Conservation (phyloP, 345 rosid genomes). For the Salix brachista region DNA sequence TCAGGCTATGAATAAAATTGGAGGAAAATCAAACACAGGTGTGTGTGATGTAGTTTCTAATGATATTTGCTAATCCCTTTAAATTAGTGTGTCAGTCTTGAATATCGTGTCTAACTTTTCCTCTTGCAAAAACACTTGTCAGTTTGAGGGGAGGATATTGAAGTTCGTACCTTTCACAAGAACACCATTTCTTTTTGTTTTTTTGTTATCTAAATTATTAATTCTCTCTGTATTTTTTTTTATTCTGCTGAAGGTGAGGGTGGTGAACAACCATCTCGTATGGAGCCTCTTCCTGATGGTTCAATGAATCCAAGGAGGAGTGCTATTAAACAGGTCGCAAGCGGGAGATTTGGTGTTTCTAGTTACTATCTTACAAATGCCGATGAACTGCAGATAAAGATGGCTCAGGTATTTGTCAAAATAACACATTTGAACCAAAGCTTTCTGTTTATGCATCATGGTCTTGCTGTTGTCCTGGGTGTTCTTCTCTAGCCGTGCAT, state of each 20-base stretch:
- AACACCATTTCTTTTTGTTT: background rate
- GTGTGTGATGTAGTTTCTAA: constrained; percentile 2
- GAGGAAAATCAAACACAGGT: constrained; percentile 99
- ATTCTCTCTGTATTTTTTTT: background rate
- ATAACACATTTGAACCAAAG: background rate
- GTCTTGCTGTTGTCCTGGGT: constrained; percentile 14
- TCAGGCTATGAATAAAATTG: constrained; percentile 86
- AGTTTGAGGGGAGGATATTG: background rate
- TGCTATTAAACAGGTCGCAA: constrained; percentile 97
- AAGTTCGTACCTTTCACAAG: background rate
- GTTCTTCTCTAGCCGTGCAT: constrained; percentile 30
- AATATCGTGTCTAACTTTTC: background rate
- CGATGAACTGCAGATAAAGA: constrained; percentile 94
- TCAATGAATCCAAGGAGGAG: constrained; percentile 90
- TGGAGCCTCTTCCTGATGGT: constrained; percentile 92
- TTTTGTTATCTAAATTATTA: no score
- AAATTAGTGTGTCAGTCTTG: background rate
- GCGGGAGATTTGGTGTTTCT: constrained; percentile 99
- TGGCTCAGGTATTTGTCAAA: constrained; percentile 84
- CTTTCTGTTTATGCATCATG: background rate
- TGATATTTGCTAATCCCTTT: background rate
- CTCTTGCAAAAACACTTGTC: background rate
- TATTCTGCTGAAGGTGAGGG: constrained; percentile 71
- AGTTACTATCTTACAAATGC: constrained; percentile 99
- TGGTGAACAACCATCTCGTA: constrained; percentile 96